Percentiles rank a stretch among this genome's conserved stretches.
Conservation (phyloP, 257 asterid species). For the Jaltomata sinuosa region DNA sequence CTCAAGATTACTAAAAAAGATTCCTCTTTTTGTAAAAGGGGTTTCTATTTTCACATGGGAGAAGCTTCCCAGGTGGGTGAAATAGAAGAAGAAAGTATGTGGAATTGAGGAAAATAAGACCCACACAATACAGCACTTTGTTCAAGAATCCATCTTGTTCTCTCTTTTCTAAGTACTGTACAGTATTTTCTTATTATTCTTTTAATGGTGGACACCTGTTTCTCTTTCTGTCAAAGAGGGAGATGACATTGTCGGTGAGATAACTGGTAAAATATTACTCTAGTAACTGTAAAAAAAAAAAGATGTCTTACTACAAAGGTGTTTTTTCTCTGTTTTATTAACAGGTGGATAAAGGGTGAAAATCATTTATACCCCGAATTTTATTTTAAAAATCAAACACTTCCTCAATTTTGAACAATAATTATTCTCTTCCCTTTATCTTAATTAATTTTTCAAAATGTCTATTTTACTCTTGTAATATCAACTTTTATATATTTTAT, state of each 20-base stretch:
- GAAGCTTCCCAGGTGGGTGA: neutral
- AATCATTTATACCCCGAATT: too few relatives aligned
- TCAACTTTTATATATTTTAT: too few relatives aligned
- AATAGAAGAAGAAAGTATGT: conserved; percentile 22
- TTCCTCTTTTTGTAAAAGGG: neutral
- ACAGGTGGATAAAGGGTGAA: too few relatives aligned
- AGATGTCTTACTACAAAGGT: neutral
- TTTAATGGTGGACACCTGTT: neutral
- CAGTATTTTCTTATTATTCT: neutral
- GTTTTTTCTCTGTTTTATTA: neutral
- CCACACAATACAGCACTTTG: conserved; percentile 25
- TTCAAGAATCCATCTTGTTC: conserved; percentile 7
- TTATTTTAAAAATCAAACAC: too few relatives aligned
- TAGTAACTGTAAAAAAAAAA: neutral
- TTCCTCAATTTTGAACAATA: too few relatives aligned
- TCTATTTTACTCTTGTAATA: too few relatives aligned
- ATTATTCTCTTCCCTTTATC: too few relatives aligned
- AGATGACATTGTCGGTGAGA: neutral
- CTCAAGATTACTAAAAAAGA: neutral
- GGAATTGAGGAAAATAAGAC: conserved; percentile 36
- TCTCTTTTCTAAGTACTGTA: neutral
- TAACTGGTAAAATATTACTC: neutral
- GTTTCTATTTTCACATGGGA: neutral
- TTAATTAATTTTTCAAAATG: too few relatives aligned
- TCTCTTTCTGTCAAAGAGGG: neutral